phyloP scores from a whole-genome alignment of 768 basidiomycete genomes.

The Suillus luteus region DNA sequence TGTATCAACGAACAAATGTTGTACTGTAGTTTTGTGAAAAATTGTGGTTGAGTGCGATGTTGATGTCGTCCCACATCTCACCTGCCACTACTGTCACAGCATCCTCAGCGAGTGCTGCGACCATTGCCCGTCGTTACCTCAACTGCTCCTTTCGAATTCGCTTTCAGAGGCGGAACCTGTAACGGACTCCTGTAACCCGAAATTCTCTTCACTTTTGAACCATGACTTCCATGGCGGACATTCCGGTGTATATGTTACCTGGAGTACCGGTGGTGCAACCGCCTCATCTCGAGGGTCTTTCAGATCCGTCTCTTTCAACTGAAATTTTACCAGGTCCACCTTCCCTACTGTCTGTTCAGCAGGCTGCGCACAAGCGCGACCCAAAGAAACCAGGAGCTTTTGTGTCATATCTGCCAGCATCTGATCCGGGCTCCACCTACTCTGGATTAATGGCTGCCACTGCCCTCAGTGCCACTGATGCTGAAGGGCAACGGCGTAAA shows the following conservation, averaged over 20 bases:
- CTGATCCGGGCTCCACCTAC: conserved; percentile 89
- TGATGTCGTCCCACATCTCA: conserved; percentile 23
- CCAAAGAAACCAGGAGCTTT: conserved; percentile 70
- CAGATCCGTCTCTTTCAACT: conserved; percentile 77
- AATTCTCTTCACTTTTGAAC: conserved; percentile 30
- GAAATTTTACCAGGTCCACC: conserved; percentile 91
- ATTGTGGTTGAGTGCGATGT: conserved; percentile 23
- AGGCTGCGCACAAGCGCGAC: conserved; percentile 74
- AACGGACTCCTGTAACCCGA: conserved; percentile 15
- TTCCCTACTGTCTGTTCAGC: conserved; percentile 68
- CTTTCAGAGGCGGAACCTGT: conserved; percentile 20
- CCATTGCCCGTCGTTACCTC: conserved; percentile 20
- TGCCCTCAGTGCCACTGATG: conserved; percentile 53
- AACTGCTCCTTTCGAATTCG: conserved; percentile 21
- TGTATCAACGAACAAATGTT: conserved; percentile 15
- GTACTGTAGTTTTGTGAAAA: conserved; percentile 24
- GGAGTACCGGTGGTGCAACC: conserved; percentile 76
- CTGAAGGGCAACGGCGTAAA: conserved; percentile 70
- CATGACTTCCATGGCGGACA: conserved; percentile 73
- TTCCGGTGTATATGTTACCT: conserved; percentile 72
- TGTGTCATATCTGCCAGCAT: conserved; percentile 79
- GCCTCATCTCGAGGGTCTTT: conserved; percentile 70
- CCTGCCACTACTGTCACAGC: conserved; percentile 24
- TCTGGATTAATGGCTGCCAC: conserved; percentile 69
- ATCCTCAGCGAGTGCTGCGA: conserved; percentile 25